These are phyloP conservation scores for Tylopilus felleus DNA, from an alignment of 768 basidiomycete species.

Conservation along the genomic window DNA sequence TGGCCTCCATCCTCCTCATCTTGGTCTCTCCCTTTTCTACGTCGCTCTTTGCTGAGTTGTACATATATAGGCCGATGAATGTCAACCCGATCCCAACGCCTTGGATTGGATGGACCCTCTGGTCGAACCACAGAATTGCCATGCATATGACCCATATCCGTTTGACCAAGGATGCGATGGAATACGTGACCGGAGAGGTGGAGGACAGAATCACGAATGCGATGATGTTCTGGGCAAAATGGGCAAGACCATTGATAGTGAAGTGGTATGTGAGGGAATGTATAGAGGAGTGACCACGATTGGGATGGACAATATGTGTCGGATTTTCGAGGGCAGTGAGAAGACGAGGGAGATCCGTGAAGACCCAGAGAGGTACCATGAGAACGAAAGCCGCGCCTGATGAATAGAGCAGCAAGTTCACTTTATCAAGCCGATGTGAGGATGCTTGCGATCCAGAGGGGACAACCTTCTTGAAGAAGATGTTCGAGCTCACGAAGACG, in stretches of 20 bases:
- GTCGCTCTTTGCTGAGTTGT: constrained; percentile 90
- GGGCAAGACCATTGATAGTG: constrained; percentile 90
- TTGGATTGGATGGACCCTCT: constrained; percentile 79
- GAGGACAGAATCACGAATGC: constrained; percentile 95
- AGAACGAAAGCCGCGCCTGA: constrained; percentile 90
- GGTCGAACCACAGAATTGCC: constrained; percentile 95
- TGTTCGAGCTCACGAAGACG: constrained; percentile 96
- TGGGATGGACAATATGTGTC: constrained; percentile 43
- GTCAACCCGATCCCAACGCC: constrained; percentile 88
- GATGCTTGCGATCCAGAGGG: constrained; percentile 53
- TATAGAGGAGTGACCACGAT: constrained; percentile 43
- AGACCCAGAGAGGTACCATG: constrained; percentile 96
- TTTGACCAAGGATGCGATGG: constrained; percentile 96
- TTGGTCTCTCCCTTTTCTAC: constrained; percentile 92
- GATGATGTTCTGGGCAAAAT: constrained; percentile 96
- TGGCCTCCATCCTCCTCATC: constrained; percentile 73
- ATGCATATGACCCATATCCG: constrained; percentile 98
- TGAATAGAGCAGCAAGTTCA: constrained; percentile 93
- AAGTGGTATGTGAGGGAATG: constrained; percentile 80
- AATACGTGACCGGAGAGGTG: constrained; percentile 97
- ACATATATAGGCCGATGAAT: constrained; percentile 90
- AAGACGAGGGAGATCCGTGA: constrained; percentile 76
- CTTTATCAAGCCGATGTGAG: constrained; percentile 88
- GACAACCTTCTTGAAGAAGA: constrained; percentile 99
- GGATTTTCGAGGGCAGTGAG: constrained; percentile 43